A percentile compares a stretch with the other conserved stretches of the same genome.
These are phyloP conservation scores for Aspergillus puulaauensis DNA, from an alignment of 2,329 filamentous ascomycete species.

Conservation along the genomic window DNA sequence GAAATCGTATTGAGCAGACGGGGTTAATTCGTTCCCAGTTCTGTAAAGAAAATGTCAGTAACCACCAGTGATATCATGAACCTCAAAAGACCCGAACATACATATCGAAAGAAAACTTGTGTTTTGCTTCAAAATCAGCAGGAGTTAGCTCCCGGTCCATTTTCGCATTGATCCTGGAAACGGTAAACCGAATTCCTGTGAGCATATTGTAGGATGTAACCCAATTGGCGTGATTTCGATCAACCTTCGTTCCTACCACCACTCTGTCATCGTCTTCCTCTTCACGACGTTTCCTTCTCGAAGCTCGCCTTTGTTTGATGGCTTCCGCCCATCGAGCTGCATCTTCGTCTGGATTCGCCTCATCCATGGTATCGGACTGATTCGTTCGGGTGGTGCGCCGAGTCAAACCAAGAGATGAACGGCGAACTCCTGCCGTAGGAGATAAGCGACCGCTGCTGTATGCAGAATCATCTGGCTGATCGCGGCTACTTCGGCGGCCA, in stretches of 20 bases:
- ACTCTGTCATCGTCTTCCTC: conserved; percentile 89
- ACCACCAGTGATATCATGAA: neutral
- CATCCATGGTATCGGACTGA: conserved; percentile 82
- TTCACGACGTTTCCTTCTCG: conserved; percentile 78
- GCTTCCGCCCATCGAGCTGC: conserved; percentile 89
- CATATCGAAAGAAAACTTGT: conserved; percentile 99
- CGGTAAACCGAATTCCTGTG: conserved; percentile 94
- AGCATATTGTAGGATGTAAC: conserved; percentile 99
- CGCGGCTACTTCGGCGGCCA: conserved; percentile 63
- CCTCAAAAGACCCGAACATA: conserved; percentile 46
- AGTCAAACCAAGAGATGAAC: conserved; percentile 79
- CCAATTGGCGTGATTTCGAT: conserved; percentile 96
- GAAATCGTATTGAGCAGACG: conserved; percentile 99
- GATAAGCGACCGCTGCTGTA: conserved; percentile 77
- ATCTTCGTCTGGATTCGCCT: conserved; percentile 83
- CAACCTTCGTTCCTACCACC: conserved; percentile 93
- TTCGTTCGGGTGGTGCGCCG: conserved; percentile 81
- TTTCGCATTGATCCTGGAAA: conserved; percentile 95
- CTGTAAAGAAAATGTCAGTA: conserved; percentile 45
- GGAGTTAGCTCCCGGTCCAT: conserved; percentile 86
- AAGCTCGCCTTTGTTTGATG: conserved; percentile 86
- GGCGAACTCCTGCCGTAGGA: conserved; percentile 63
- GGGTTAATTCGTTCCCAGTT: conserved; percentile 94
- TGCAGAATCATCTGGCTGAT: conserved; percentile 65
- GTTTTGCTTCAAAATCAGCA: conserved; percentile 87